phyloP scores from a whole-genome alignment of 2,329 filamentous ascomycete genomes.

The Botryotinia globosa region DNA sequence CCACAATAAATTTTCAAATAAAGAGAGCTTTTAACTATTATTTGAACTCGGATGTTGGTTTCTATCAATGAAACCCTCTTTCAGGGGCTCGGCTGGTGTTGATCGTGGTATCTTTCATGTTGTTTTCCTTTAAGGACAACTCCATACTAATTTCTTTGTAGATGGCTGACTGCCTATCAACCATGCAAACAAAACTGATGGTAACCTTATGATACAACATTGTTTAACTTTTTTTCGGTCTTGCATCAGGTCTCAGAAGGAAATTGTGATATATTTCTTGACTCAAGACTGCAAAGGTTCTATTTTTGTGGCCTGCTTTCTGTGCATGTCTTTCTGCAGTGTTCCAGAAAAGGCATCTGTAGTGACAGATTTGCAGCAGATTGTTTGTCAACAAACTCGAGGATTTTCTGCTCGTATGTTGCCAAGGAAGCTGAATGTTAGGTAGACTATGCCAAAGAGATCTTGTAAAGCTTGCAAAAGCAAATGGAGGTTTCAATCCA shows the following conservation, averaged over 20 bases:
- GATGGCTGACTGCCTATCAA: neutral
- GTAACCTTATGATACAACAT: no score
- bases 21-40: accelerated
- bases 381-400: neutral
- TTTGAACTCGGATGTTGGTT: neutral
- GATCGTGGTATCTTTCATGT: neutral
- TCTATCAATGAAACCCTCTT: neutral
- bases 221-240: neutral
- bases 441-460: neutral
- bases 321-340: neutral
- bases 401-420: neutral
- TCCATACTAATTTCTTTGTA: no score
- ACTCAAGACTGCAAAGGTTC: neutral
- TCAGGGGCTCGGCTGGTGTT: neutral
- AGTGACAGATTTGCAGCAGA: neutral
- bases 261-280: neutral
- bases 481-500: neutral
- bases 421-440: neutral
- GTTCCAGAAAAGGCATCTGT: accelerated
- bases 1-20: accelerated
- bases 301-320: accelerated
- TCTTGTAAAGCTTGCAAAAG: neutral
- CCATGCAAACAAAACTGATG: neutral
- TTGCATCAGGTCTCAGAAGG: neutral
- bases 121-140: neutral